Percentiles rank a stretch among this genome's conserved stretches.
phyloP scores from a whole-genome alignment of 140 eudicot species.

The Flaveria floridana region DNA sequence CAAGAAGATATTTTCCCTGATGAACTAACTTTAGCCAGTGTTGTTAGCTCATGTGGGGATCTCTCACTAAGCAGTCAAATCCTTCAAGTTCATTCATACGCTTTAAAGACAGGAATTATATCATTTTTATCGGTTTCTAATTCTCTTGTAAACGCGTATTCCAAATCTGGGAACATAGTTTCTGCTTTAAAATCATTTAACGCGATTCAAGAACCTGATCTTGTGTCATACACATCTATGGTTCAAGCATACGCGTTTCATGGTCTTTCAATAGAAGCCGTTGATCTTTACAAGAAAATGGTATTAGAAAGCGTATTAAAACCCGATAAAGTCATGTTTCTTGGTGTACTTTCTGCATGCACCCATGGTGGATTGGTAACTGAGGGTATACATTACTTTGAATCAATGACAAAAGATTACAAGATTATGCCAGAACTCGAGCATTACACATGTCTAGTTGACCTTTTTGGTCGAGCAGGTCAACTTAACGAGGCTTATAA shows the following conservation, averaged over 20 bases:
- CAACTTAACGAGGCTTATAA: slow-evolving; percentile 48
- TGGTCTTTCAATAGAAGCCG: slow-evolving; percentile 46
- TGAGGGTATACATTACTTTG: slow-evolving; percentile 56
- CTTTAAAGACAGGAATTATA: slow-evolving; percentile 37
- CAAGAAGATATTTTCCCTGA: slow-evolving; percentile 45
- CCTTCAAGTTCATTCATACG: slow-evolving; percentile 47
- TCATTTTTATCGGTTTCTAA: slow-evolving; percentile 45
- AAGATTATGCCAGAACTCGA: slow-evolving; percentile 46
- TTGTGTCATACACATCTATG: slow-evolving; percentile 59
- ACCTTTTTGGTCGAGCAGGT: slow-evolving; percentile 67
- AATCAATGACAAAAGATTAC: slow-evolving; percentile 46
- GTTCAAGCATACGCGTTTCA: slow-evolving; percentile 59
- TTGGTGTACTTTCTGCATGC: slow-evolving; percentile 64
- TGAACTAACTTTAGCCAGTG: slow-evolving; percentile 60
- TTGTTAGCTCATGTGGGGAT: slow-evolving; percentile 60
- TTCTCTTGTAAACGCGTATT: slow-evolving; percentile 49
- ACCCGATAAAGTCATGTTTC: slow-evolving; percentile 60
- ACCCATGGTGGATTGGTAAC: slow-evolving; percentile 59
- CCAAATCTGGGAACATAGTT: slow-evolving; percentile 49
- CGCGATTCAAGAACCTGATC: slow-evolving; percentile 49
- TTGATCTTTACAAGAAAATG: slow-evolving; percentile 48
- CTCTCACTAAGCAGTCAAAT: slow-evolving; percentile 35
- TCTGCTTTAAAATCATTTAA: slow-evolving; percentile 36
- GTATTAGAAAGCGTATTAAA: slow-evolving; percentile 28
- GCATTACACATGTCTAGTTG: slow-evolving; percentile 65